Base-by-base conservation (phyloP, 2,329 filamentous ascomycete genomes). In the Calonectria multiphialidica region DNA sequence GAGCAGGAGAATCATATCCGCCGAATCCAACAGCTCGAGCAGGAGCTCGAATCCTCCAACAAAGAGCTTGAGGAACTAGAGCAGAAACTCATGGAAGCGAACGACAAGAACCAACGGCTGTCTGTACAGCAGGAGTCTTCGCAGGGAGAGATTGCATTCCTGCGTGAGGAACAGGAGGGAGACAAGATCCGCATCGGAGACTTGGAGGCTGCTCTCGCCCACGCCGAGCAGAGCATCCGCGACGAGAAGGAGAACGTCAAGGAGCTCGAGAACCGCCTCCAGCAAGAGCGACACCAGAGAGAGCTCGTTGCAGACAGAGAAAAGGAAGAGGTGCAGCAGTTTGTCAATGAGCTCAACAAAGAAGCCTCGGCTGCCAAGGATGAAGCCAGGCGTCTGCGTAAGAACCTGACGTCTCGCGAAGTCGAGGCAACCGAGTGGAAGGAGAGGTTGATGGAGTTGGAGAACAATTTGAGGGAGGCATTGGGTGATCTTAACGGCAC, bases 141-240 rank as follows among this genome's bases (percentile, higher is more conserved):
- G 69, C 96, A 98, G 79, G 93, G 93, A 71, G 97, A 99, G 83
- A 97, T 98, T 83, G 93, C 94, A 1, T 99, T 99, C 88, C 84
- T 99, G 63, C 93, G 97, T 2, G 97, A 99, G 81, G 97, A 99
- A 86, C 97, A 99, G 83, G 97, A 99, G 84, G 91, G 91, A 21
- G 97, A 99, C 87, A 99, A 99, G 88, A 98, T 99, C 82, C 96
- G 95, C 84, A 98, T 99, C 79, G 95, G 96, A 44, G 95, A 98
- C 80, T 88, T 98, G 9, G 96, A 98, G 81, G 94, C 95, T 10
- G 92, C 93, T 16, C 86, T 98, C 44, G 94, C 94, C 78, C 93
- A 91, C 69, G 90, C 92, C n/a, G 94, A 97, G 81, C 91, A 95
- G 79, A 91, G 87, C 61, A 86, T 98, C n/a, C 91, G 93, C 69